phyloP scores from a whole-genome alignment of 2,329 filamentous ascomycete genomes.

The Colletotrichum lentis region DNA sequence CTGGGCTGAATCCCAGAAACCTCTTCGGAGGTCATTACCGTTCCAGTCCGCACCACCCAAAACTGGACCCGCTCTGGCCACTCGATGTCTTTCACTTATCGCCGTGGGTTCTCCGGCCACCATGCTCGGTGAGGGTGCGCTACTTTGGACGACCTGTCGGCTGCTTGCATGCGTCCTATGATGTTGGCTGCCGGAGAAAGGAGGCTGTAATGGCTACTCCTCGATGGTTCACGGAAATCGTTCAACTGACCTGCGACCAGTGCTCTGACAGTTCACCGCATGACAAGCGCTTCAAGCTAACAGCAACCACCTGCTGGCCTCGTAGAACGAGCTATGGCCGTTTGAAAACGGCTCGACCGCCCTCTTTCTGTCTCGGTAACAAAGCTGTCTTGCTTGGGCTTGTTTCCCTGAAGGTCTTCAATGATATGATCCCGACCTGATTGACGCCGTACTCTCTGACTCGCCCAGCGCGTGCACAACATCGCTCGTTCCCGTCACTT shows the following conservation, averaged over 20 bases:
- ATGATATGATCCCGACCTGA: slow-evolving; percentile 24
- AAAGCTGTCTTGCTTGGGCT: slow-evolving; percentile 19
- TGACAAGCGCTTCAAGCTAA: slow-evolving; percentile 32
- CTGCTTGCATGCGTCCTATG: slow-evolving; percentile 23
- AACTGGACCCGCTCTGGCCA: slow-evolving; percentile 12
- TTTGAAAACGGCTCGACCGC: background rate
- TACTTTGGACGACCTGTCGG: slow-evolving; percentile 10
- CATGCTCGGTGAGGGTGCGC: slow-evolving; percentile 6
- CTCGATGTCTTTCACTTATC: slow-evolving; percentile 19
- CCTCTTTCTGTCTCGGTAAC: slow-evolving; percentile 14
- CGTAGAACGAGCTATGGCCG: slow-evolving; percentile 21
- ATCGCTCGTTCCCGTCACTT: slow-evolving; percentile 10
- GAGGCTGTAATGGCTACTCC: slow-evolving; percentile 1
- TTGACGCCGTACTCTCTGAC: slow-evolving; percentile 19
- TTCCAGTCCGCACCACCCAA: slow-evolving; percentile 12
- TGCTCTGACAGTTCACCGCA: slow-evolving; percentile 29
- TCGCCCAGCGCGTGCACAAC: slow-evolving; percentile 12
- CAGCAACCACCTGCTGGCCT: slow-evolving; percentile 20
- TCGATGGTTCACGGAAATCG: slow-evolving; percentile 8
- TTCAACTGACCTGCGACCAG: slow-evolving; percentile 24
- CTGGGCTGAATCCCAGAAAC: background rate
- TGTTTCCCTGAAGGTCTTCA: background rate
- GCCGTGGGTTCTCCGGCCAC: slow-evolving; percentile 12
- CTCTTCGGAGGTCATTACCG: slow-evolving; percentile 20
- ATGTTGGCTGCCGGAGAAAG: slow-evolving; percentile 7